phyloP scores from a whole-genome alignment of 148 eudicot genomes.

The Rheum nobile region DNA sequence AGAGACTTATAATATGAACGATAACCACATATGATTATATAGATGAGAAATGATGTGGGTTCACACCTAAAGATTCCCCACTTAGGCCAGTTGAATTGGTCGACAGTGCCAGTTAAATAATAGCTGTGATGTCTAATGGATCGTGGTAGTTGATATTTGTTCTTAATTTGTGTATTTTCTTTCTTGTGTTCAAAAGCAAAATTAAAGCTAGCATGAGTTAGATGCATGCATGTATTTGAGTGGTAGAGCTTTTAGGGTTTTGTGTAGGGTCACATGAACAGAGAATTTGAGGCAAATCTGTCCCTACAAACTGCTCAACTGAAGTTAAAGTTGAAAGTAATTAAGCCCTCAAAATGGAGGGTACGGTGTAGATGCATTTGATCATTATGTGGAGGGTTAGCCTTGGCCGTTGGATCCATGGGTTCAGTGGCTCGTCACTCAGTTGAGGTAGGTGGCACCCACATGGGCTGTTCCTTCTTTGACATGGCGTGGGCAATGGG shows the following conservation, averaged over 20 bases:
- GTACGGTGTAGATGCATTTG: background rate
- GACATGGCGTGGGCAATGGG: background rate
- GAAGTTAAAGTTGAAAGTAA: no score
- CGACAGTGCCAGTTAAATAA: background rate
- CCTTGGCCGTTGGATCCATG: background rate
- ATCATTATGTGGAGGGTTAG: no score
- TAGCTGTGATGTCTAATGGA: slow-evolving; percentile 4
- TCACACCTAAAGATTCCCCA: background rate
- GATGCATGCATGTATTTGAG: background rate
- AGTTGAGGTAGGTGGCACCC: background rate
- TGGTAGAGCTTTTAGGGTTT: slow-evolving; percentile 2
- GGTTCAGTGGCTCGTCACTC: background rate
- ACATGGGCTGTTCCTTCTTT: background rate
- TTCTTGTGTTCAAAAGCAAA: background rate
- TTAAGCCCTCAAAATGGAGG: background rate
- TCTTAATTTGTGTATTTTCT: background rate
- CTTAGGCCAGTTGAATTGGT: background rate
- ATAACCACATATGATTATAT: background rate
- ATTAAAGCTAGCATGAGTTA: background rate
- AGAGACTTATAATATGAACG: background rate
- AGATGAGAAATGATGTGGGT: background rate
- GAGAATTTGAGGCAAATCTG: background rate
- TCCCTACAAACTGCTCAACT: background rate
- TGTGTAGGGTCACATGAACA: slow-evolving; percentile 1
- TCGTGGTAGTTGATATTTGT: background rate